Evolutionary conservation across 23 red algal species (phyloP), one percentile per base, ranked within the genome.

Genomic region (Pyropia yezoensis): DNA sequence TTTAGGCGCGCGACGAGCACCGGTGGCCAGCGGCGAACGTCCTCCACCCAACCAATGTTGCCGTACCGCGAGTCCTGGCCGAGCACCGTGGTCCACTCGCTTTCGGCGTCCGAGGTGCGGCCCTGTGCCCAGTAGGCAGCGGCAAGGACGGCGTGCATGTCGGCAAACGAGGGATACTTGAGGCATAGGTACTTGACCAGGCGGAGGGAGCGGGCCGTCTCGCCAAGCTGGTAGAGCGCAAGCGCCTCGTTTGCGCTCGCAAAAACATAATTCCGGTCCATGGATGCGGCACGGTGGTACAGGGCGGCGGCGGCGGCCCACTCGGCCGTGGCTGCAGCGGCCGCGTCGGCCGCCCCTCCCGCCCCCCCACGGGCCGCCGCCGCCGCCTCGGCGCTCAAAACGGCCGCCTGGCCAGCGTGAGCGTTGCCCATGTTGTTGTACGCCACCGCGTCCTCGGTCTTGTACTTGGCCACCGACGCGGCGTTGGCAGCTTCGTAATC

Each of bases 391-490:
- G 39, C 39, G 39, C 11, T 47, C 6, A 47, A 8, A 3, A 47
- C 39, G 11, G 39, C 39, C 11, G 39, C 39, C 39, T 22, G 63
- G 18, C 63, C 63, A 1, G 62, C 83, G 61, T 71, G 72, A 7
- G 83, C 83, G 56, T 89, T 89, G 34, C 83, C 83, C 3, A 71
- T 71, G 19, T 89, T 89, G 59, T 89, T 89, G 15, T 73, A 27
- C 2, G 83, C 76, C 12, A 79, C 83, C 3, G 74, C 49, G 25
- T 89, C 83, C 26, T 57, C 18, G 25, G 49, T 59, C 14, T 65
- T 65, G 19, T 29, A 89, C 63, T 59, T 32, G 17, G 54, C 30
- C 25, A 71, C 30, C 14, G 50, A 62, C 54, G 39, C 18, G 15
- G 75, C 56, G 63, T 79, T 79, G n/a, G 72, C 63, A 16, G 17